A percentile compares a stretch with the other conserved stretches of the same genome.
These are phyloP conservation scores for Penicillium egyptiacum DNA, from an alignment of 495 filamentous ascomycete species.

Conservation along the genomic window DNA sequence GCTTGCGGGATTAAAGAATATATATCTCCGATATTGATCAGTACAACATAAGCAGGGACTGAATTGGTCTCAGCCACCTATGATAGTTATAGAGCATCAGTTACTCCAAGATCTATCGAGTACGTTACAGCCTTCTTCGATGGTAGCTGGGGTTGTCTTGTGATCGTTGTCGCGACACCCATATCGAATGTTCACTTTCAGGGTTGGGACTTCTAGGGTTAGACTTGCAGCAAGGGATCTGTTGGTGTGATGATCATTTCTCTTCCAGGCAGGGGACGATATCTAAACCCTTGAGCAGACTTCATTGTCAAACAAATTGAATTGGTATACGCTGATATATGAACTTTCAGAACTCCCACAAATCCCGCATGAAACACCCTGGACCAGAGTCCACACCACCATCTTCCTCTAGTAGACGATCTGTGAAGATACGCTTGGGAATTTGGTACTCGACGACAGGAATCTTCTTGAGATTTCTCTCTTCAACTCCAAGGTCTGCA, in stretches of 20 bases:
- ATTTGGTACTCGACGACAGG: constrained; percentile 94
- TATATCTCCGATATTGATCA: background rate
- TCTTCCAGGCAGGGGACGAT: background rate
- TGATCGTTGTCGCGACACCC: background rate
- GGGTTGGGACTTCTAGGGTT: background rate
- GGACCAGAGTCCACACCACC: constrained; percentile 43
- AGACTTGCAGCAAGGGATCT: constrained; percentile 5
- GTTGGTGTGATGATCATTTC: constrained; percentile 3
- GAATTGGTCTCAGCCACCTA: background rate
- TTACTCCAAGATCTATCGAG: background rate
- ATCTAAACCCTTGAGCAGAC: background rate
- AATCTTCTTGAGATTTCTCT: constrained; percentile 76
- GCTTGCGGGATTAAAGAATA: background rate
- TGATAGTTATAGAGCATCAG: background rate
- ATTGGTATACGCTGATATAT: constrained; percentile 15
- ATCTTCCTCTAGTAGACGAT: constrained; percentile 46
- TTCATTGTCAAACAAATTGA: constrained; percentile 8
- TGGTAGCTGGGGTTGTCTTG: background rate
- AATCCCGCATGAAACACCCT: constrained; percentile 37
- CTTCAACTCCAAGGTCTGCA: constrained; percentile 62
- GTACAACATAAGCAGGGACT: background rate
- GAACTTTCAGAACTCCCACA: constrained; percentile 42
- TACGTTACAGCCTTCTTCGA: background rate
- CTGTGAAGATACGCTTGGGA: constrained; percentile 78
- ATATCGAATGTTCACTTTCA: background rate